phyloP scores from a whole-genome alignment of 495 filamentous ascomycete genomes.

The Talaromyces ruber region DNA sequence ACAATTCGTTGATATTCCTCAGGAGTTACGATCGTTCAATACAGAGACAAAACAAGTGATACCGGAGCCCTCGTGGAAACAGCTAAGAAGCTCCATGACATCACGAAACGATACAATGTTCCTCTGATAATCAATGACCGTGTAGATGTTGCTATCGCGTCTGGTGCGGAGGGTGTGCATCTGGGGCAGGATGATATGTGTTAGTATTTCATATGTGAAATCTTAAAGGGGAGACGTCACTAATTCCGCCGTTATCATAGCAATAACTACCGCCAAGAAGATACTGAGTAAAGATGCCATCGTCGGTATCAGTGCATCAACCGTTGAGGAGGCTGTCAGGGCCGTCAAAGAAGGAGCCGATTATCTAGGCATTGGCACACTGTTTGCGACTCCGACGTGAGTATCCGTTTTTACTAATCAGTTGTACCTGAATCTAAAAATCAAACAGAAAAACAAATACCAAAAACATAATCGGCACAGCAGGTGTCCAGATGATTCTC shows the following conservation, averaged over 20 bases:
- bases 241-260: conserved; percentile 26
- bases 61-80: conserved; percentile 64
- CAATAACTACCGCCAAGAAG: conserved; percentile 54
- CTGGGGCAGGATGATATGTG: conserved; percentile 92
- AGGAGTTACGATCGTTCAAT: conserved; percentile 83
- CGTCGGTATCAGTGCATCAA: conserved; percentile 64
- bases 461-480: conserved; percentile 72
- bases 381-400: conserved; percentile 78
- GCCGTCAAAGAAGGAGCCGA: conserved; percentile 68
- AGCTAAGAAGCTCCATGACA: conserved; percentile 58
- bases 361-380: conserved; percentile 82
- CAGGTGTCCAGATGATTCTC: conserved; percentile 67
- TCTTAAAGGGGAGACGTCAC: background rate
- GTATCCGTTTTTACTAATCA: conserved; percentile 4
- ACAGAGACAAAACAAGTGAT: conserved; percentile 78
- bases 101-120: conserved; percentile 59
- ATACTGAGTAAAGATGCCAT: conserved; percentile 65
- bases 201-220: conserved; percentile 24
- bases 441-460: conserved; percentile 51
- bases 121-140: conserved; percentile 93
- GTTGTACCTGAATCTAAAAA: background rate
- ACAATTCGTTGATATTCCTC: background rate
- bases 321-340: conserved; percentile 53
- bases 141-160: conserved; percentile 82
- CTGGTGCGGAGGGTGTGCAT: conserved; percentile 84